Evolutionary conservation across 148 eudicot genomes (phyloP), one percentile per base, ranked within the genome.

Genomic region (Vaccinium darrowii): DNA sequence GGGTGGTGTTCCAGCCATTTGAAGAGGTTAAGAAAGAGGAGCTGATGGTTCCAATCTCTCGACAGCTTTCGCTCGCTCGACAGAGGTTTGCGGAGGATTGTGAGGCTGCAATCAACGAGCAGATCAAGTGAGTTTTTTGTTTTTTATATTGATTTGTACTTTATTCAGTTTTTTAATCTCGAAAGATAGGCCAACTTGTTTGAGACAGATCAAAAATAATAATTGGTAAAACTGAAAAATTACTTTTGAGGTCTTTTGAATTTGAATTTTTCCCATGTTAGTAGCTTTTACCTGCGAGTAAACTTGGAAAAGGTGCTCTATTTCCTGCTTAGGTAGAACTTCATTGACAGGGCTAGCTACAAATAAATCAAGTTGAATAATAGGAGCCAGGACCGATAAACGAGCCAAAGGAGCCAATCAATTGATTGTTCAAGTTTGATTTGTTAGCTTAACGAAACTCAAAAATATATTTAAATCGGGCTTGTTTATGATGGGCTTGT

Each of bases 21-120:
- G 95, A 94, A 83, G 98, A 95, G 91, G 97, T 94, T 33, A 94
- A 92, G 88, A 86, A 85, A 60, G 95, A 92, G 54, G 87, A 81
- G 16, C 86, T 91, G 33, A 12, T 87, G 76, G 94, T 93, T 0
- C 97, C 98, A 0, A 84, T 87, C n/a, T 81, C 91, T 39, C 87
- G 90, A 13, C 76, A 88, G 0, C 84, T 82, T 51, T 95, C 98
- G 2, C 91, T 95, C 83, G 98, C 98, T 80, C 88, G 95, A 2
- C 97, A 93, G 86, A 76, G 82, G 33, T 94, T 36, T 71, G 87
- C 81, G 23, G 89, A 90, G 6, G 93, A 89, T 4, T 92, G 92
- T 84, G 98, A 95, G 83, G 86, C 93, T 52, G 95, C 94, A 7
- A 85, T 95, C 80, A 95, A 95, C 79, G 98, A 94, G 91, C 98